These are phyloP conservation scores for Xerocomus amazonicus DNA, from an alignment of 1,284 basidiomycete genomes.

Conservation along the genomic window DNA sequence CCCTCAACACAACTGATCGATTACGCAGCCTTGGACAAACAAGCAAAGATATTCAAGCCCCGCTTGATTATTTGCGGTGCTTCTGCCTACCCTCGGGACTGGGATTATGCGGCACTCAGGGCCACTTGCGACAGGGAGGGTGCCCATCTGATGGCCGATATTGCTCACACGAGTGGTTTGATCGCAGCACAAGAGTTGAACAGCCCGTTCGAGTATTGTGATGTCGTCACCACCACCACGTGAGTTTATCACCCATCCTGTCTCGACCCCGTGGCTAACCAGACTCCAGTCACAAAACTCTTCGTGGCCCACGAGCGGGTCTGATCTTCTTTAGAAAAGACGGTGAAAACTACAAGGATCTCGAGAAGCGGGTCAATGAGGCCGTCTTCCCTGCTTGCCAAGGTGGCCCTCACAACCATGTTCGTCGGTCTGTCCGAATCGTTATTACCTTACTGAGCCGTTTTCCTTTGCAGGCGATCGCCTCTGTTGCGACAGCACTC, in stretches of 20 bases:
- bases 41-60: constrained; percentile 97
- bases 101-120: constrained; percentile 87
- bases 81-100: constrained; percentile 98
- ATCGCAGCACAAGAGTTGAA: constrained; percentile 92
- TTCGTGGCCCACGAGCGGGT: constrained; percentile 97
- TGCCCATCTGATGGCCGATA: constrained; percentile 93
- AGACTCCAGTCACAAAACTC: constrained; percentile 89
- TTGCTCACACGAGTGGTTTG: constrained; percentile 96
- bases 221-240: constrained; percentile 97
- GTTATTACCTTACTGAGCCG: constrained; percentile 1
- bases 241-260: constrained; percentile 36
- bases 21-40: constrained; percentile 79
- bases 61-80: constrained; percentile 96
- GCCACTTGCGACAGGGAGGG: constrained; percentile 85
- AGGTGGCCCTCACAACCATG: constrained; percentile 99
- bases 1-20: constrained; percentile 88
- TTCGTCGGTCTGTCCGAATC: constrained; percentile 34
- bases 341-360: constrained; percentile 71
- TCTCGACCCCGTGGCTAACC: background rate
- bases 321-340: constrained; percentile 99
- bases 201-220: constrained; percentile 95
- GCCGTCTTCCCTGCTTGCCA: constrained; percentile 99
- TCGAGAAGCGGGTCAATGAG: constrained; percentile 96
- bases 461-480: constrained; percentile 69
- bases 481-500: constrained; percentile 93